Conservation (phyloP, 331 rosid genomes). For the Cydonia oblonga region DNA sequence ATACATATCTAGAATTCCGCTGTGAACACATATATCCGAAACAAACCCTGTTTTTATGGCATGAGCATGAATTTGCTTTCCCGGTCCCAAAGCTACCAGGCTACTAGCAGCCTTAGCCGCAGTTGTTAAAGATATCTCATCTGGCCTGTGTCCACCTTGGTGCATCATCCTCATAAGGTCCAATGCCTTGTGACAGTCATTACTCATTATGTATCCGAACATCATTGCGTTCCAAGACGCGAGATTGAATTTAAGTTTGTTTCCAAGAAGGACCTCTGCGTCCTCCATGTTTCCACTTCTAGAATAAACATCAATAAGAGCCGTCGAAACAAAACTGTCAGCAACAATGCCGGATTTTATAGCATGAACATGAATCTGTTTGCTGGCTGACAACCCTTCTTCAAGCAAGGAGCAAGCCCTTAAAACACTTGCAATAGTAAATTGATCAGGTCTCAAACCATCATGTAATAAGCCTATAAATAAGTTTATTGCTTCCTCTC, state of each 20-base stretch:
- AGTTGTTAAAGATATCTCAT: constrained; percentile 52
- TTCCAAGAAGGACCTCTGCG: constrained; percentile 41
- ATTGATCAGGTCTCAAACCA: constrained; percentile 54
- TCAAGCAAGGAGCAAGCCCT: constrained; percentile 55
- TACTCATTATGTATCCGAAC: constrained; percentile 44
- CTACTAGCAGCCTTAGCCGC: constrained; percentile 63
- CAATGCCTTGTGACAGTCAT: constrained; percentile 36
- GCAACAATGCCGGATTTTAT: constrained; percentile 30
- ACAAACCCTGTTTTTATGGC: constrained; percentile 34
- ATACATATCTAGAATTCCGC: constrained; percentile 70
- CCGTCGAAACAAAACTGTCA: constrained; percentile 59
- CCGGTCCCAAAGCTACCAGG: constrained; percentile 44
- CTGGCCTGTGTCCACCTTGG: constrained; percentile 35
- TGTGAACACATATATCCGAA: constrained; percentile 43
- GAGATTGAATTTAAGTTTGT: constrained; percentile 44
- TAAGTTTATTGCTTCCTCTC: constrained; percentile 38
- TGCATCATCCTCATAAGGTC: constrained; percentile 40
- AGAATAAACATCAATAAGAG: constrained; percentile 63
- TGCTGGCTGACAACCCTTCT: constrained; percentile 30
- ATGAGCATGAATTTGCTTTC: constrained; percentile 63
- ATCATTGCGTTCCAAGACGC: constrained; percentile 84
- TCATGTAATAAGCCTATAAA: constrained; percentile 33
- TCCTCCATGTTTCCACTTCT: constrained; percentile 58
- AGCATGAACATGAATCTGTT: constrained; percentile 51
- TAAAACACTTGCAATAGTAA: constrained; percentile 56